Evolutionary conservation across 257 asterid genomes (phyloP), one percentile per base, ranked within the genome.

Genomic region (Leptodermis oblonga): DNA sequence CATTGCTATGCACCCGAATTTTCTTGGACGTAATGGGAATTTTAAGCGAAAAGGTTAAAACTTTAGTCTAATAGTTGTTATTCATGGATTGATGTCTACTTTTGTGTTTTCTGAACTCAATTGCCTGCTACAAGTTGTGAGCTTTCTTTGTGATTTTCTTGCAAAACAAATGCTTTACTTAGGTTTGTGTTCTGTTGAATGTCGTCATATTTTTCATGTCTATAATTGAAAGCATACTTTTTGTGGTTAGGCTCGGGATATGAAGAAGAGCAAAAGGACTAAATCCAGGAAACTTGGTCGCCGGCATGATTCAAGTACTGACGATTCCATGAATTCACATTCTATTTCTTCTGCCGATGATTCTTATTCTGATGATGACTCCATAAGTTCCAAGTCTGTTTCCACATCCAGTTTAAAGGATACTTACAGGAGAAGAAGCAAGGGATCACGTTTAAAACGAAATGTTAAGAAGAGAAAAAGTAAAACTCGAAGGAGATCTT

Each of bases 211-310:
- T 62, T 51, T 37, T 62, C 48, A 31, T 51, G 54, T 58, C 52
- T 36, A 36, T 53, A 61, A 62, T 1, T 63, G 70, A 60, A n/a
- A 68, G 53, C 36, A 12, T 73, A 54, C 75, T 28, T 66, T 67
- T 41, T 58, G 45, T 70, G 76, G 37, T 72, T 83, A 70, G 82
- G 67, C 69, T 48, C 75, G 74, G 70, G 79, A 74, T 80, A 78
- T 77, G 86, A 92, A 83, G 81, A 90, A 76, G 82, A 80, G 79
- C 69, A 76, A 79, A 73, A 85, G 79, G 68, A 83, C 61, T 62
- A 88, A 80, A 78, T 71, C 80, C 59, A 90, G 78, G 84, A 92
- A 81, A 78, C 83, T 43, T 28, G 75, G 72, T 36, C 81, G 68
- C 43, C 82, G 77, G 56, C 86, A 67, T 41, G 74, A 74, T 71